Base-by-base conservation (phyloP, 441 rosid species). In the Capsella rubella region DNA sequence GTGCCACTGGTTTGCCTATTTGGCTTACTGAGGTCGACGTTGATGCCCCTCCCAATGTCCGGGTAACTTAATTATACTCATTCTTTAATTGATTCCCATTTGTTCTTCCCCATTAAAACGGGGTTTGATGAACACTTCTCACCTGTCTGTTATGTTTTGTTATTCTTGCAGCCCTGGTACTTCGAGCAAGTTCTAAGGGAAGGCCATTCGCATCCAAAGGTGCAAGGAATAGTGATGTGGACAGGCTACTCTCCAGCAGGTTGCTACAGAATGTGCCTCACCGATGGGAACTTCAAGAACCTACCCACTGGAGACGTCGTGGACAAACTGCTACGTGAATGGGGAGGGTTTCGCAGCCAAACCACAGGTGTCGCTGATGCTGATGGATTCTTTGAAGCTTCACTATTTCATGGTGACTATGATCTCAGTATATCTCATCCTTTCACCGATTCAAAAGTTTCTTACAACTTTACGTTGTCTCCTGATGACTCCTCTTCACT, bases 351-450 rank as follows among this genome's bases (percentile, higher is more conserved):
- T 13, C 54, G 69, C 3, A 3, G 50, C 4, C 67, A 72, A 59
- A 57, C 72, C 5, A 53, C 5, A 4, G 84, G 69, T 18, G 50
- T 21, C 2, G 78, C 93, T 0, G 91, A 88, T 54, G 60, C 75
- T 10, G 28, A 74, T 37, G 96, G 93, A 25, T 80, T 78, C 81
- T 80, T 84, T 32, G 84, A 82, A 71, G 54, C 82, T 29, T 67
- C 87, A 2, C 80, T 90, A 15, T 70, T 81, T 51, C 84, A 81
- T 65, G 93, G 93, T 52, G 88, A 87, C 27, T 88, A 90, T 50
- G 51, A 43, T 43, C 64, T 87, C 68, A 65, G 72, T 39, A 64
- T 71, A 37, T 1, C 27, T 55, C 18, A 76, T 25, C 79, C 75
- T 45, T 21, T 47, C 25, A n/a, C 39, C 9, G 35, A 28, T 10